Conservation (phyloP, 352 stramenopile species). For the Aphanomyces cochlioides region DNA sequence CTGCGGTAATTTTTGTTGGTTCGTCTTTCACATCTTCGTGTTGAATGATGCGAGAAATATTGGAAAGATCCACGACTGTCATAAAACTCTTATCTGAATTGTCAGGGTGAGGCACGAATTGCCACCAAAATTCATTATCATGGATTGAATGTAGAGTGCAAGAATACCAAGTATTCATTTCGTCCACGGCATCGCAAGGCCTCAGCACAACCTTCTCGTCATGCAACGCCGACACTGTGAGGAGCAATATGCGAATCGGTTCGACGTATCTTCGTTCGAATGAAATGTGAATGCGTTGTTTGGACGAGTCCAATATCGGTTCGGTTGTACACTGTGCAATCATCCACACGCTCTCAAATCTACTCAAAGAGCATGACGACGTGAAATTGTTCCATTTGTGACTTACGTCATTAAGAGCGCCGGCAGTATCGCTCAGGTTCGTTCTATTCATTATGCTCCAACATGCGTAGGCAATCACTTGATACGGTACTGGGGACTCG, state of each 20-base stretch:
- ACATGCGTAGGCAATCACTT: neutral
- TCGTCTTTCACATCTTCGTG: too few relatives aligned
- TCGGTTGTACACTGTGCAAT: neutral
- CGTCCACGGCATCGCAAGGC: neutral
- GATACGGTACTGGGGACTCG: neutral
- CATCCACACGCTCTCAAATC: neutral
- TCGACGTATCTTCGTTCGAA: neutral
- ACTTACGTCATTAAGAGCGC: too few relatives aligned
- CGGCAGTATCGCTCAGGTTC: too few relatives aligned
- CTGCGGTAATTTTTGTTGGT: too few relatives aligned
- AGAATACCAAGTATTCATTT: conserved; percentile 1
- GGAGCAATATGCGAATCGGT: neutral
- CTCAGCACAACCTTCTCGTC: neutral
- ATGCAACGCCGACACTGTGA: conserved; percentile 1
- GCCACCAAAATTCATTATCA: neutral
- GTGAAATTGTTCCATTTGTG: too few relatives aligned
- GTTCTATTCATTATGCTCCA: too few relatives aligned
- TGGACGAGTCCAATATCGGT: neutral
- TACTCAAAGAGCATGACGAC: neutral
- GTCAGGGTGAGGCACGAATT: neutral
- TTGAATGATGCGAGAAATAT: too few relatives aligned
- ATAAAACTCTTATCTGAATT: neutral
- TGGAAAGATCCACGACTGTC: neutral
- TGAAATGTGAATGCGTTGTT: neutral
- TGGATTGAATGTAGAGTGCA: neutral